phyloP scores from a whole-genome alignment of 2,329 filamentous ascomycete genomes.

The Septoria linicola region DNA sequence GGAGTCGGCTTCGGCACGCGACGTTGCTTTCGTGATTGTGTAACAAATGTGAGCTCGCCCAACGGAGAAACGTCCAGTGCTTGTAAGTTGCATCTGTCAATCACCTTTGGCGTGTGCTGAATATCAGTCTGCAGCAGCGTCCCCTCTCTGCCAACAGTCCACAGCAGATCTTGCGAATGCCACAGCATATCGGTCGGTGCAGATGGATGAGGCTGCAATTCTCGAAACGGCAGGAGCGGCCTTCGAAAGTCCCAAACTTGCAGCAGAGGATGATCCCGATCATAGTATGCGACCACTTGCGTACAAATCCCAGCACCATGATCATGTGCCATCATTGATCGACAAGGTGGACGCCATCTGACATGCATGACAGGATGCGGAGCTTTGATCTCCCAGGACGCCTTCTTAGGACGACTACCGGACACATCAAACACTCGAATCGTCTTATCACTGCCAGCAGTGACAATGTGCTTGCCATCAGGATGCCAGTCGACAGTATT shows the following conservation, averaged over 20 bases:
- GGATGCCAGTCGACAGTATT: slow-evolving; percentile 67
- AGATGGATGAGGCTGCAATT: slow-evolving; percentile 56
- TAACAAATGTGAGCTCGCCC: slow-evolving; percentile 57
- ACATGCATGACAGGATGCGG: slow-evolving; percentile 63
- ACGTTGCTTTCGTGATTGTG: slow-evolving; percentile 51
- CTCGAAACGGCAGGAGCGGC: slow-evolving; percentile 61
- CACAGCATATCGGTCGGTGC: slow-evolving; percentile 62
- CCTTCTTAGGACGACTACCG: slow-evolving; percentile 57
- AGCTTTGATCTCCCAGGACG: slow-evolving; percentile 57
- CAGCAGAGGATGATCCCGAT: slow-evolving; percentile 59
- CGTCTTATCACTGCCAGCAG: slow-evolving; percentile 61
- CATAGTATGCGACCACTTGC: slow-evolving; percentile 62
- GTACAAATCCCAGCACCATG: slow-evolving; percentile 59
- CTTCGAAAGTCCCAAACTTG: slow-evolving; percentile 66
- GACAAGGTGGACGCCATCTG: slow-evolving; percentile 61
- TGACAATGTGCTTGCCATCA: slow-evolving; percentile 63
- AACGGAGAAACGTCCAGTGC: slow-evolving; percentile 58
- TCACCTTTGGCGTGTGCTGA: slow-evolving; percentile 58
- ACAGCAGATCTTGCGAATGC: slow-evolving; percentile 63
- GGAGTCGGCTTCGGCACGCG: slow-evolving; percentile 31
- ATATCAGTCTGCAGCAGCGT: slow-evolving; percentile 63
- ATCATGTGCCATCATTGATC: slow-evolving; percentile 52
- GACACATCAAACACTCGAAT: slow-evolving; percentile 66
- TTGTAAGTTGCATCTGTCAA: slow-evolving; percentile 58
- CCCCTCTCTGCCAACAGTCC: slow-evolving; percentile 63